Conservation (phyloP, 345 rosid species). For the Eucalyptus erythrocorys region DNA sequence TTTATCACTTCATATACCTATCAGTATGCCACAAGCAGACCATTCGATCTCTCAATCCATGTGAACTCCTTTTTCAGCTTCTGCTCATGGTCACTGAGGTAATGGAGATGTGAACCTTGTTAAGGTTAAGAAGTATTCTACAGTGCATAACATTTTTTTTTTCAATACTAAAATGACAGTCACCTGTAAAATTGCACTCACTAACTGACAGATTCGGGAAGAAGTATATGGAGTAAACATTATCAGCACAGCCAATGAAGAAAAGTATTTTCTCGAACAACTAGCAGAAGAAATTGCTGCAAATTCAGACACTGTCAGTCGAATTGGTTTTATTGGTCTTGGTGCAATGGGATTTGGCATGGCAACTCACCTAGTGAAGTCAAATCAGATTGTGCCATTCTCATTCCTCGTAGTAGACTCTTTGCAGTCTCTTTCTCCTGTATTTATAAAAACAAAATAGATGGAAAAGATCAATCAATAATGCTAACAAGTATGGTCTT, state of each 20-base stretch:
- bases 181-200: background rate
- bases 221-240: constrained; percentile 48
- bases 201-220: constrained; percentile 51
- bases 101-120: constrained; percentile 31
- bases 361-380: constrained; percentile 74
- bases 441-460: no score
- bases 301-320: constrained; percentile 41
- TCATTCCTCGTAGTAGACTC: no score
- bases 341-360: constrained; percentile 99
- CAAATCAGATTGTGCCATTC: no score
- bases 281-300: constrained; percentile 43
- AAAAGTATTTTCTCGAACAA: constrained; percentile 61
- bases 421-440: no score
- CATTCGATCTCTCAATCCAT: background rate
- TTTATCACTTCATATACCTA: background rate
- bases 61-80: constrained; percentile 26
- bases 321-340: constrained; percentile 87
- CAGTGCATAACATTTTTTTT: background rate
- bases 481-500: no score
- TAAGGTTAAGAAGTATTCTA: constrained; percentile 28
- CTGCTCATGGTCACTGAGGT: constrained; percentile 30
- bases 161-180: background rate
- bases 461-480: no score
- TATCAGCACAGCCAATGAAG: constrained; percentile 43
- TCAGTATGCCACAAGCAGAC: background rate